phyloP scores from a whole-genome alignment of 495 filamentous ascomycete genomes.

The Podospora didyma region DNA sequence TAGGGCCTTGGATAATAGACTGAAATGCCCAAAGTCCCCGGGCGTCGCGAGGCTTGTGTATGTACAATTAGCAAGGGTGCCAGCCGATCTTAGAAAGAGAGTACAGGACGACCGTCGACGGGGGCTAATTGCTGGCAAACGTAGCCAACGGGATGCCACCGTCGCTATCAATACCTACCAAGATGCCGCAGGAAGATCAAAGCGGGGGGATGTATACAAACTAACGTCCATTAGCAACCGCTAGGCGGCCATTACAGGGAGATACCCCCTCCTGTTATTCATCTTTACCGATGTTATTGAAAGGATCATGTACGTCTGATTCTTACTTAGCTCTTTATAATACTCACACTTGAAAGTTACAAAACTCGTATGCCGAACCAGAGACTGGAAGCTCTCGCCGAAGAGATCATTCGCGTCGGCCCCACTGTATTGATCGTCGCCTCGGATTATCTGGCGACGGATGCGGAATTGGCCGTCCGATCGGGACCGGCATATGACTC shows the following conservation, averaged over 20 bases:
- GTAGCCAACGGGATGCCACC: conserved; percentile 4
- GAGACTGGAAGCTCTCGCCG: conserved; percentile 5
- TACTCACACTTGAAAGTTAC: conserved; percentile 1
- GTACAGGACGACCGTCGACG: not conserved
- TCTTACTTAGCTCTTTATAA: not conserved
- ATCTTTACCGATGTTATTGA: conserved; percentile 1
- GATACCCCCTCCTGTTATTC: conserved; percentile 1
- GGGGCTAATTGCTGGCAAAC: not conserved
- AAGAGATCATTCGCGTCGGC: conserved; percentile 4
- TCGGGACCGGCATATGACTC: conserved; percentile 12
- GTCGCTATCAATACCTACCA: conserved; percentile 1
- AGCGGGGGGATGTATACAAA: not conserved
- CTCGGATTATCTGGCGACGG: conserved; percentile 10
- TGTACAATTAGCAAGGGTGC: not conserved
- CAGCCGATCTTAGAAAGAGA: not conserved
- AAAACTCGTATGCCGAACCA: conserved; percentile 4
- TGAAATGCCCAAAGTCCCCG: not conserved
- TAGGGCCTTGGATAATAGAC: not conserved
- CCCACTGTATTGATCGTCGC: conserved; percentile 9
- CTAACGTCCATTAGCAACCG: not conserved
- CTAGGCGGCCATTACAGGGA: not conserved
- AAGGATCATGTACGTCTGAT: conserved; percentile 8
- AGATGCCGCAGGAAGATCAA: not conserved
- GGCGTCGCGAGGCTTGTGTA: not conserved
- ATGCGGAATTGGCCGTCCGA: conserved; percentile 11